A percentile compares a stretch with the other conserved stretches of the same genome.
phyloP scores from a whole-genome alignment of 805 yeast genomes.

The fission yeast (Schizosaccharomyces pombe) region ASM294v3 CU329670.1:620001-620500 shows the following conservation, averaged over 20 bases:
- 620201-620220: neutral
- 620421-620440: neutral
- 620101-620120: neutral
- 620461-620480: neutral
- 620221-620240: neutral
- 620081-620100: neutral
- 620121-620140: neutral
- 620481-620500: constrained; percentile 22
- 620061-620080: neutral
- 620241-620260: neutral
- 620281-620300: neutral
- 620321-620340: neutral
- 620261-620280: neutral
- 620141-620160: neutral
- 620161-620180: neutral
- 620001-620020: neutral
- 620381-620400: neutral
- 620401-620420: neutral
- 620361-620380: neutral
- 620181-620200: neutral
- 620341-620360: neutral
- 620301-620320: neutral
- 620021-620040: neutral
- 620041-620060: neutral
- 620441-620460: neutral